phyloP scores from a whole-genome alignment of 2,329 filamentous ascomycete genomes.

The Pseudocercospora fuligena region DNA sequence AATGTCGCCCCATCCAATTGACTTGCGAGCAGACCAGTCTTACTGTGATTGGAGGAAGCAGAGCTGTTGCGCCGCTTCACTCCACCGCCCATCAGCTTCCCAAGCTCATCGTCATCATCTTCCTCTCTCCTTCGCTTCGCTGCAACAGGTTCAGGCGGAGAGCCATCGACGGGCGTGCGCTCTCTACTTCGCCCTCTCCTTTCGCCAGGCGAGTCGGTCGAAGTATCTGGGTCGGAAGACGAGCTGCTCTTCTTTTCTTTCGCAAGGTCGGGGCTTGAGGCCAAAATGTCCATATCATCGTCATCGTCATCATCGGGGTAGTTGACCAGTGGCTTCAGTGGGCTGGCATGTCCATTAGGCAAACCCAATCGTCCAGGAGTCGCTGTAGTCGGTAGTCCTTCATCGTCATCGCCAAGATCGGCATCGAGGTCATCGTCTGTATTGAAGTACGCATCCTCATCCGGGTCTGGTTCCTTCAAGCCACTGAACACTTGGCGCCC shows the following conservation, averaged over 20 bases:
- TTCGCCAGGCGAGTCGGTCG: slow-evolving; percentile 28
- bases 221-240: slow-evolving; percentile 32
- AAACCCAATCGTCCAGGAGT: slow-evolving; percentile 31
- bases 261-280: slow-evolving; percentile 54
- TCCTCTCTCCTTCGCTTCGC: slow-evolving; percentile 92
- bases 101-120: slow-evolving; percentile 81
- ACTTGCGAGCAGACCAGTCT: slow-evolving; percentile 31
- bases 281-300: slow-evolving; percentile 57
- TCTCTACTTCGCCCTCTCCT: slow-evolving; percentile 28
- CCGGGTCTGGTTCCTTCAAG: slow-evolving; percentile 80
- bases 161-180: slow-evolving; percentile 36
- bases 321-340: slow-evolving; percentile 79
- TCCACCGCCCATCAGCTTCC: slow-evolving; percentile 67
- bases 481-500: slow-evolving; percentile 65
- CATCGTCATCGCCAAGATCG: slow-evolving; percentile 46
- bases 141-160: slow-evolving; percentile 50
- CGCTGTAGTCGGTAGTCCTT: slow-evolving; percentile 37
- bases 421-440: slow-evolving; percentile 86
- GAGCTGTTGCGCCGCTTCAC: slow-evolving; percentile 51
- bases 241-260: slow-evolving; percentile 37
- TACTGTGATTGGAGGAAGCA: slow-evolving; percentile 30
- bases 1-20: slow-evolving; percentile 26
- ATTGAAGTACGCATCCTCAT: slow-evolving; percentile 94
- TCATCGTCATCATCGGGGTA: slow-evolving; percentile 92
- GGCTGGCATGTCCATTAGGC: slow-evolving; percentile 65